A percentile compares a stretch with the other conserved stretches of the same genome.
Evolutionary conservation across 768 basidiomycete species (phyloP).

Genomic region (Holtermannia corniformis): DNA sequence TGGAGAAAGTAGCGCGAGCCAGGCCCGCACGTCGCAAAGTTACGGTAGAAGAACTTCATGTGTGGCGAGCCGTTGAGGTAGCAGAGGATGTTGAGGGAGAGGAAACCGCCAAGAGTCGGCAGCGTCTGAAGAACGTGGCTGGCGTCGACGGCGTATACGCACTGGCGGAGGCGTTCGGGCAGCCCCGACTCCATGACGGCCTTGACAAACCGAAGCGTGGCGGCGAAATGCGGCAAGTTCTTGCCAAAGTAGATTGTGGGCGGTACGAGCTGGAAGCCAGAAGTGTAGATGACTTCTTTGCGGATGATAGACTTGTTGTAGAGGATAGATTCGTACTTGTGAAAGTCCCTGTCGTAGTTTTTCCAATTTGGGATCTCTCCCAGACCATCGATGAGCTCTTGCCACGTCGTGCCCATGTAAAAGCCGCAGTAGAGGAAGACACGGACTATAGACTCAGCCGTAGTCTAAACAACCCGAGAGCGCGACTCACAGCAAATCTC

Average conservation of each 20-base stretch:
- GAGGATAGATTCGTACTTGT: constrained; percentile 16
- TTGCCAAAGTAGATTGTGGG: constrained; percentile 16
- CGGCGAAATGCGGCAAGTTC: constrained; percentile 14
- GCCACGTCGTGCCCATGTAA: constrained; percentile 13
- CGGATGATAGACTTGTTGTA: constrained; percentile 10
- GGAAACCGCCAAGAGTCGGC: constrained; percentile 21
- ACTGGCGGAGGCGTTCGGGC: constrained; percentile 5
- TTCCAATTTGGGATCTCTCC: constrained; percentile 21
- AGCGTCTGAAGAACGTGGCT: constrained; percentile 11
- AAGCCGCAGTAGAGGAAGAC: constrained; percentile 21
- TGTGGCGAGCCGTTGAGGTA: constrained; percentile 12
- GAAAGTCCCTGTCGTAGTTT: constrained; percentile 11
- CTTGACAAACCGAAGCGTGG: constrained; percentile 14
- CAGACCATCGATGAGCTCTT: constrained; percentile 6
- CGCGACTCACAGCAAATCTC: constrained; percentile 26
- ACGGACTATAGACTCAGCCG: constrained; percentile 13
- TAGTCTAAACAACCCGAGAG: no score
- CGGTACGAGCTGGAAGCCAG: constrained; percentile 20
- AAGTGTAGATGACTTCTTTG: constrained; percentile 13
- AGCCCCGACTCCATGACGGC: constrained; percentile 16
- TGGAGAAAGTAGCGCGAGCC: constrained; percentile 12
- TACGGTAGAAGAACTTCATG: constrained; percentile 11
- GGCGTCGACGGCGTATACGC: constrained; percentile 18
- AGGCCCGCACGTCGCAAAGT: constrained; percentile 22
- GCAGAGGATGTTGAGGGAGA: constrained; percentile 13